Evolutionary conservation across 345 rosid species (phyloP).

Genomic region (Rhizophora apiculata): DNA sequence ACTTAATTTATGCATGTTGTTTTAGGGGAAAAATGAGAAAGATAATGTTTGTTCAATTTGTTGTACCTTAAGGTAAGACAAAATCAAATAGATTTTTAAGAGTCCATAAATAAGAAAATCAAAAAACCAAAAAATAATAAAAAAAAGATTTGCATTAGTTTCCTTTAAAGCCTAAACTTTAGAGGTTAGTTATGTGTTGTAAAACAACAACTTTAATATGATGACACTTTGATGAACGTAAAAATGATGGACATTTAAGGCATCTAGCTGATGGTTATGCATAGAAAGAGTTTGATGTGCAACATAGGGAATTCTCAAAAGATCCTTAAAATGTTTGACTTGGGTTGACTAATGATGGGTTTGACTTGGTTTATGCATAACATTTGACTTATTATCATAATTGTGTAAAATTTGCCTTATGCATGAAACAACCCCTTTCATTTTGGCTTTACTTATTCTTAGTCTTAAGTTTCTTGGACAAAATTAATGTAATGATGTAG

Average conservation of each 20-base stretch:
- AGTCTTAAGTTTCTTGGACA: not conserved
- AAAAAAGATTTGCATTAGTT: not conserved
- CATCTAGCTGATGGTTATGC: not conserved
- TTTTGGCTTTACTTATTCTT: not conserved
- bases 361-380: not conserved
- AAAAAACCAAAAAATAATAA: too few relatives aligned
- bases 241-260: not conserved
- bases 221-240: not conserved
- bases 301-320: not conserved
- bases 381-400: not conserved
- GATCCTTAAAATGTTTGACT: not conserved
- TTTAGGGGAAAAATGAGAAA: not conserved
- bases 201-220: not conserved
- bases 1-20: not conserved
- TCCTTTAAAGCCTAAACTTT: constrained; percentile 9
- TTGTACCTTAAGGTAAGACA: not conserved
- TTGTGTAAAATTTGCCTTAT: not conserved
- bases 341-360: constrained; percentile 1
- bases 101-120: not conserved
- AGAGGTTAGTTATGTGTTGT: constrained; percentile 6
- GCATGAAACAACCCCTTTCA: not conserved
- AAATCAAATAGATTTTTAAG: not conserved
- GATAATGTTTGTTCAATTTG: not conserved
- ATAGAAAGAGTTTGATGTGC: constrained; percentile 5
- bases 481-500: not conserved